A percentile compares a stretch with the other conserved stretches of the same genome.
These are phyloP conservation scores for Aspergillus terreus DNA, from an alignment of 2,329 filamentous ascomycete genomes.

Conservation along the genomic window DNA sequence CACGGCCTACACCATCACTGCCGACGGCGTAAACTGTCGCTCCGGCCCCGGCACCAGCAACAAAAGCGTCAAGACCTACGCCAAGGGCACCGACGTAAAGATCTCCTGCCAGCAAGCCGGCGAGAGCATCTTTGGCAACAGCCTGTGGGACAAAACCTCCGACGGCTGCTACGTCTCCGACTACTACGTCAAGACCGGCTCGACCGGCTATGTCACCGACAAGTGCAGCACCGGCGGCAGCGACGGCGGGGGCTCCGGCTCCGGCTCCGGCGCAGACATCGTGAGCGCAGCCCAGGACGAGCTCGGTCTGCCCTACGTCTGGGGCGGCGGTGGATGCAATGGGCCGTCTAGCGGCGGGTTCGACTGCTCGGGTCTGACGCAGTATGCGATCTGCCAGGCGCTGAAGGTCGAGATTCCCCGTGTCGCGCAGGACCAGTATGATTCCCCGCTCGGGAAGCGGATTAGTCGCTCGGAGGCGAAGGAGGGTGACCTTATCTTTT, in stretches of 20 bases:
- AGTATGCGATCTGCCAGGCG: slow-evolving; percentile 22
- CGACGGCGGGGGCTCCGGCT: neutral
- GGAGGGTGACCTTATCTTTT: slow-evolving; percentile 23
- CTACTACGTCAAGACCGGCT: slow-evolving; percentile 18
- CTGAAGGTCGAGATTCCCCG: slow-evolving; percentile 20
- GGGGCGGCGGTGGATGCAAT: slow-evolving; percentile 21
- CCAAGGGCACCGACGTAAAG: slow-evolving; percentile 7
- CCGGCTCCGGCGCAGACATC: slow-evolving; percentile 13
- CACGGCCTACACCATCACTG: slow-evolving; percentile 11
- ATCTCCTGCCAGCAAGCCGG: slow-evolving; percentile 14
- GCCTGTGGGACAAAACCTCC: slow-evolving; percentile 17
- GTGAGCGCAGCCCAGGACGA: slow-evolving; percentile 19
- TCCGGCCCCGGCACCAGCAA: slow-evolving; percentile 16
- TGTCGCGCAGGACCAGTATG: slow-evolving; percentile 22
- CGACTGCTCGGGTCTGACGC: slow-evolving; percentile 25
- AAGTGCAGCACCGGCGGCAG: slow-evolving; percentile 3
- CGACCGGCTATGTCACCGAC: slow-evolving; percentile 11
- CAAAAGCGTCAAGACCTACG: slow-evolving; percentile 14
- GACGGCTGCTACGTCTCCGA: slow-evolving; percentile 19
- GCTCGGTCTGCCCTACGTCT: slow-evolving; percentile 24
- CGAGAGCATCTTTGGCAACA: slow-evolving; percentile 10
- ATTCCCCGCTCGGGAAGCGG: slow-evolving; percentile 17
- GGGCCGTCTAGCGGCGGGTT: slow-evolving; percentile 21
- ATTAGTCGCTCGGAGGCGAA: slow-evolving; percentile 17
- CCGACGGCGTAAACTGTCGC: slow-evolving; percentile 14